Evolutionary conservation across 1,139 yeast genomes (phyloP), one percentile per base, ranked within the genome.

Genomic region (Tardiomyces depauwii): DNA sequence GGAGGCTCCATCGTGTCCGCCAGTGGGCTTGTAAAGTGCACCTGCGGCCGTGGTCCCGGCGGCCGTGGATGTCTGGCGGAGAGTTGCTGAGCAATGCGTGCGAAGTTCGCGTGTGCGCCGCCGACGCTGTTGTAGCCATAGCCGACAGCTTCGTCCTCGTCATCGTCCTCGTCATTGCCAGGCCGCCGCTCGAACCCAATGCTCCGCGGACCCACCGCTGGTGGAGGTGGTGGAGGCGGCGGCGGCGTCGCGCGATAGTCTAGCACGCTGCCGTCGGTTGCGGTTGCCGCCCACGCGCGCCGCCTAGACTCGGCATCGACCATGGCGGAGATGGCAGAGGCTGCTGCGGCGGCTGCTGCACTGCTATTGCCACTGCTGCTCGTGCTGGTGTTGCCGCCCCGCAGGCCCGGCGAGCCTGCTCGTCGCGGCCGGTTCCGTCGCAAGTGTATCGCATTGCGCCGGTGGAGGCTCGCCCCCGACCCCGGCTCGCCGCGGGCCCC

Each of bases 1-100:
- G 36, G 36, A 5, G 36, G 36, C 36, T 30, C 36, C 36, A 42
- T 28, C 7, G 48, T 42, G 25, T 47, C 47, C n/a, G 49, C 50
- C 11, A 49, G 45, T 5, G 55, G 55, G 32, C 48, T 51, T 14
- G 52, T 51, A 41, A 52, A 52, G 44, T 52, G 55, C 14, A 52
- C 55, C 39, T 52, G 55, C 12, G 53, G 53, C n/a, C 53, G 41
- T 6, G 39, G 40, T 16, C 42, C 27, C 28, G 42, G 38, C n/a
- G 40, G 41, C 30, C 27, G 41, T 23, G 38, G 49, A 32, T 45
- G 45, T 21, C 25, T 41, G 28, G 40, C 16, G 28, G 21, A 21
- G 18, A 36, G 33, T 18, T 16, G 16, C 39, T 27, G 27, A 23
- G 39, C 2, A 33, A 32, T 36, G n/a, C 39, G 39, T 5, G 36